Conservation (phyloP, 2,329 filamentous ascomycete genomes). For the Rutstroemia sp. region DNA sequence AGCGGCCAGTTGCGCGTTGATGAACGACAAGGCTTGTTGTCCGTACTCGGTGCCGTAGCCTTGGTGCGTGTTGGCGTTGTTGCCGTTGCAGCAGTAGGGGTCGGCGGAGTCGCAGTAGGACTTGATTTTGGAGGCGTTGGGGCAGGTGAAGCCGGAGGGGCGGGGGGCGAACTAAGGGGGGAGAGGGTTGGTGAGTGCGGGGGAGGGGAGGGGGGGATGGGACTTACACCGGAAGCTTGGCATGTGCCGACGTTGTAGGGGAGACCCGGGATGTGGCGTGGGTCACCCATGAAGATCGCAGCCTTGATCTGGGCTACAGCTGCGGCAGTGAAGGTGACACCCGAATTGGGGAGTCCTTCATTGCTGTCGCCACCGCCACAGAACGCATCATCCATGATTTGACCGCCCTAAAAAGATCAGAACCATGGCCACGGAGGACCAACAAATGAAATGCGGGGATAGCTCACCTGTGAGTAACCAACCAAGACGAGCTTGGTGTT, state of each 20-base stretch:
- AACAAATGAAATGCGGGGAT: neutral
- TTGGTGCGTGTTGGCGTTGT: constrained; percentile 45
- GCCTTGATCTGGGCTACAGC: constrained; percentile 52
- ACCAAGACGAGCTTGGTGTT: constrained; percentile 50
- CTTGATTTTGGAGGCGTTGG: constrained; percentile 45
- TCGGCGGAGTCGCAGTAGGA: constrained; percentile 54
- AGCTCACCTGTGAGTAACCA: constrained; percentile 51
- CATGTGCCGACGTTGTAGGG: constrained; percentile 57
- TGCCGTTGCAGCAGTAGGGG: constrained; percentile 56
- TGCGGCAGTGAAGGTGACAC: constrained; percentile 35
- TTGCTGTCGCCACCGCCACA: constrained; percentile 48
- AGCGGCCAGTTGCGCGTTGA: constrained; percentile 41
- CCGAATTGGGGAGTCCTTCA: constrained; percentile 38
- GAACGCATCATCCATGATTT: constrained; percentile 56
- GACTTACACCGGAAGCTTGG: constrained; percentile 48
- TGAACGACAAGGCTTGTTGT: constrained; percentile 46
- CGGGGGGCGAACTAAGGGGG: constrained; percentile 45
- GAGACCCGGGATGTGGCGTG: constrained; percentile 46
- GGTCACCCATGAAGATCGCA: constrained; percentile 58
- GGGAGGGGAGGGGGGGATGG: neutral
- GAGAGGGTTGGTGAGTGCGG: neutral
- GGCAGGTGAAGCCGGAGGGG: constrained; percentile 45
- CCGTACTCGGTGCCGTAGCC: constrained; percentile 52
- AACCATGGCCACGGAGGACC: neutral
- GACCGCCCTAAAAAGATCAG: constrained; percentile 40